Evolutionary conservation across 83 land plant genomes (phyloP).

Genomic region (Picea engelmannii): DNA sequence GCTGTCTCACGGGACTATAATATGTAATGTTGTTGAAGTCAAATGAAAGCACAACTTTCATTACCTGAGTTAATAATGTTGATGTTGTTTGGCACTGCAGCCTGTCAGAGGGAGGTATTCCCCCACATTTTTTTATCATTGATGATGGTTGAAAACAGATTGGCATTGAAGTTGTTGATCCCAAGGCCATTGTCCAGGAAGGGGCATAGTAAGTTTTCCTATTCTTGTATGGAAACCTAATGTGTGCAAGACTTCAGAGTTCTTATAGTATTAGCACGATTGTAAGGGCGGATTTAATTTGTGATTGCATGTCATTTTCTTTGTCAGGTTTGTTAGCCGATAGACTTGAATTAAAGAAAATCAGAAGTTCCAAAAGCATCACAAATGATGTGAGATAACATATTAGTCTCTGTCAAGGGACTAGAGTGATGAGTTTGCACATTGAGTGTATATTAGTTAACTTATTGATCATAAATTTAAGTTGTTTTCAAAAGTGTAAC

Average conservation of each 20-base stretch:
- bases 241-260: not conserved
- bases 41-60: not conserved
- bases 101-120: conserved; percentile 73
- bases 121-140: conserved; percentile 80
- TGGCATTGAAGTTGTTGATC: conserved; percentile 42
- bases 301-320: not conserved
- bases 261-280: not conserved
- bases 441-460: no score
- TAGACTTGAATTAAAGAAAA: conserved; percentile 89
- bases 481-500: no score
- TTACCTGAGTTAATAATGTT: not conserved
- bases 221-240: not conserved
- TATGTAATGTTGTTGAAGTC: no score
- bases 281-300: not conserved
- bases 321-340: conserved; percentile 79
- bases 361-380: conserved; percentile 62
- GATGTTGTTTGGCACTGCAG: conserved; percentile 33
- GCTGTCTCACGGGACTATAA: no score
- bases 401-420: not conserved
- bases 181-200: conserved; percentile 52
- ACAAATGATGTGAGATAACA: conserved; percentile 39
- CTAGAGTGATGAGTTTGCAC: no score
- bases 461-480: no score
- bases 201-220: conserved; percentile 63
- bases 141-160: conserved; percentile 97